phyloP scores from a whole-genome alignment of 345 rosid genomes.

The Acer saccharum region DNA sequence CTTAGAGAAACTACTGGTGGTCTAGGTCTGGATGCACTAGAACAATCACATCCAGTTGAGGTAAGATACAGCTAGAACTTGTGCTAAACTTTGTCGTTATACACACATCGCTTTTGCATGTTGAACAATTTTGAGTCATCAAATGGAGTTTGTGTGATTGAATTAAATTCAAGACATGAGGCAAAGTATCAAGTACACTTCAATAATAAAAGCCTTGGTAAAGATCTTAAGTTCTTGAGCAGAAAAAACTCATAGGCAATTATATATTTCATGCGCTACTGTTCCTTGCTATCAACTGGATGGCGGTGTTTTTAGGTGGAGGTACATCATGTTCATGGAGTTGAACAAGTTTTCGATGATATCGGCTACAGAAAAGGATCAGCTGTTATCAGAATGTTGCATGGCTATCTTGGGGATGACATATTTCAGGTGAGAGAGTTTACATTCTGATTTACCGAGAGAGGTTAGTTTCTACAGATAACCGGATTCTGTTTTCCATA shows the following conservation, averaged over 20 bases:
- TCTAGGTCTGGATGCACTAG: constrained; percentile 32
- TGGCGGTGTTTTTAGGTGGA: constrained; percentile 30
- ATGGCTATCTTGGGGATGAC: constrained; percentile 42
- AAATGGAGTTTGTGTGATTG: too few relatives aligned
- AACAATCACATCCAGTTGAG: constrained; percentile 48
- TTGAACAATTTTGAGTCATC: too few relatives aligned
- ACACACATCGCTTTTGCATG: neutral
- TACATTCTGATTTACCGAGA: neutral
- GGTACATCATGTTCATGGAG: constrained; percentile 27
- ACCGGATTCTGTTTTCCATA: too few relatives aligned
- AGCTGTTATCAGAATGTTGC: constrained; percentile 44
- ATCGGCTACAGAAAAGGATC: constrained; percentile 49
- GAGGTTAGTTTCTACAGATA: too few relatives aligned
- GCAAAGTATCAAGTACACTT: too few relatives aligned
- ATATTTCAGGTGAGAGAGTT: constrained; percentile 32
- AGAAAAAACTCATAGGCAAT: too few relatives aligned
- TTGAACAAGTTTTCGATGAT: constrained; percentile 38
- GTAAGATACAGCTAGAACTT: constrained; percentile 14
- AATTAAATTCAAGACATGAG: too few relatives aligned
- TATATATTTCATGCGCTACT: neutral
- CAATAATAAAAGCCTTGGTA: too few relatives aligned
- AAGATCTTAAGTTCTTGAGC: too few relatives aligned
- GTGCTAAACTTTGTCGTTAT: too few relatives aligned
- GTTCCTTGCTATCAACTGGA: neutral
- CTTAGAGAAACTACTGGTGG: constrained; percentile 28